Percentiles rank a stretch among this genome's conserved stretches.
phyloP scores from a whole-genome alignment of 805 yeast species.

The Sugiyamaella qingdaonensis region DNA sequence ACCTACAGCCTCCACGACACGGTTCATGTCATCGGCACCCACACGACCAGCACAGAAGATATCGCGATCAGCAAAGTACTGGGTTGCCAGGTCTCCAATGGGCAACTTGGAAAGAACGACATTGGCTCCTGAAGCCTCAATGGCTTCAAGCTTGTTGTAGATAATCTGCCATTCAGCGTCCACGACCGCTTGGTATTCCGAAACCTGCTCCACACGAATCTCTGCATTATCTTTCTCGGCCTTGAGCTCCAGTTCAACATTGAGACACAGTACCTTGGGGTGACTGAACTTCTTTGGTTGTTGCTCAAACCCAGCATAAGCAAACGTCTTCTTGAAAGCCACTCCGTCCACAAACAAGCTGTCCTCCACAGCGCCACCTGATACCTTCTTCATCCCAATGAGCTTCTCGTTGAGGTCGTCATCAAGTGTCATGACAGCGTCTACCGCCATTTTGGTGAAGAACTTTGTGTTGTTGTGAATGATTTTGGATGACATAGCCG shows the following conservation, averaged over 20 bases:
- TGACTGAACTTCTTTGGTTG: constrained; percentile 82
- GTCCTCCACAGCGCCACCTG: constrained; percentile 97
- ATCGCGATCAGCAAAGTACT: constrained; percentile 92
- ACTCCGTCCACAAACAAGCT: constrained; percentile 87
- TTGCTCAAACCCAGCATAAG: constrained; percentile 98
- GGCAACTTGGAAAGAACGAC: constrained; percentile 92
- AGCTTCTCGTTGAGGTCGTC: constrained; percentile 83
- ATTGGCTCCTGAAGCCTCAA: constrained; percentile 81
- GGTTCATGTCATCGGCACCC: constrained; percentile 78
- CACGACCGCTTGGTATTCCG: constrained; percentile 91
- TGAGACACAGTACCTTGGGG: constrained; percentile 80
- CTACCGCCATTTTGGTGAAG: constrained; percentile 95
- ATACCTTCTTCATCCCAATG: constrained; percentile 90
- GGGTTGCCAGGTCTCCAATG: constrained; percentile 98
- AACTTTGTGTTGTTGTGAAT: constrained; percentile 83
- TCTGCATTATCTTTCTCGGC: constrained; percentile 99
- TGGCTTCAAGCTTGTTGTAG: constrained; percentile 75
- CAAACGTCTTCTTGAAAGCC: constrained; percentile 94
- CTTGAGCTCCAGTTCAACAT: constrained; percentile 91
- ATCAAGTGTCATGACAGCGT: constrained; percentile 85
- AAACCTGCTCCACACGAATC: constrained; percentile 89
- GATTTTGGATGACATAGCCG: constrained; percentile 95
- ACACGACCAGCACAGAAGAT: constrained; percentile 98
- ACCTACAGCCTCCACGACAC: constrained; percentile 92
- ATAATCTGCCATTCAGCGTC: constrained; percentile 99